phyloP scores from a whole-genome alignment of 148 eudicot genomes.

The Vaccinium myrtillus region DNA sequence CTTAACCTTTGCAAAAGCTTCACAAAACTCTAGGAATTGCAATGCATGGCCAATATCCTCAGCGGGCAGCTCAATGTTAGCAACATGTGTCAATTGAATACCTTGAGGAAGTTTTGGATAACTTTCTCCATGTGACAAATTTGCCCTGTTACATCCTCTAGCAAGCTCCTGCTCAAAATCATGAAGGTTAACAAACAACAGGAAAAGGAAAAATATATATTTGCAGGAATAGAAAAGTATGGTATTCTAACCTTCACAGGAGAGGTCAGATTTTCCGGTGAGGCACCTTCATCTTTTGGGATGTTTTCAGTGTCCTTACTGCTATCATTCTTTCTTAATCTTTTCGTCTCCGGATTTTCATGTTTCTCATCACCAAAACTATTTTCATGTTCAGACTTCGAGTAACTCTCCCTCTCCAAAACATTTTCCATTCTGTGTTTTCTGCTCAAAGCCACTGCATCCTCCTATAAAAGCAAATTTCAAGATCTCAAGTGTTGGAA shows the following conservation, averaged over 20 bases:
- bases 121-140: slow-evolving; percentile 2
- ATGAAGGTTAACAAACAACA: no score
- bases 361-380: neutral
- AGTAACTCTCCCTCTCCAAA: slow-evolving; percentile 5
- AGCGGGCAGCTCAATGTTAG: slow-evolving; percentile 27
- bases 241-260: slow-evolving; percentile 8
- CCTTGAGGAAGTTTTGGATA: slow-evolving; percentile 22
- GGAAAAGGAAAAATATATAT: neutral
- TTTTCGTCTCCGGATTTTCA: neutral
- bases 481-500: neutral
- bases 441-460: neutral
- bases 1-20: slow-evolving; percentile 28
- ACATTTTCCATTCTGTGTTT: neutral
- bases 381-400: neutral
- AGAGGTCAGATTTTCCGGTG: neutral
- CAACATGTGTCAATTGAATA: slow-evolving; percentile 21
- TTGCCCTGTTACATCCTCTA: slow-evolving; percentile 7
- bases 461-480: slow-evolving; percentile 8
- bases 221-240: slow-evolving; percentile 5
- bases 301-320: neutral
- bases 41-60: slow-evolving; percentile 29
- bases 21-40: slow-evolving; percentile 34
- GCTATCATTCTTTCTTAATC: neutral
- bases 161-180: slow-evolving; percentile 8
- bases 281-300: neutral